phyloP scores from a whole-genome alignment of 208 protist species.

The Vickermania spadyakhi region DNA sequence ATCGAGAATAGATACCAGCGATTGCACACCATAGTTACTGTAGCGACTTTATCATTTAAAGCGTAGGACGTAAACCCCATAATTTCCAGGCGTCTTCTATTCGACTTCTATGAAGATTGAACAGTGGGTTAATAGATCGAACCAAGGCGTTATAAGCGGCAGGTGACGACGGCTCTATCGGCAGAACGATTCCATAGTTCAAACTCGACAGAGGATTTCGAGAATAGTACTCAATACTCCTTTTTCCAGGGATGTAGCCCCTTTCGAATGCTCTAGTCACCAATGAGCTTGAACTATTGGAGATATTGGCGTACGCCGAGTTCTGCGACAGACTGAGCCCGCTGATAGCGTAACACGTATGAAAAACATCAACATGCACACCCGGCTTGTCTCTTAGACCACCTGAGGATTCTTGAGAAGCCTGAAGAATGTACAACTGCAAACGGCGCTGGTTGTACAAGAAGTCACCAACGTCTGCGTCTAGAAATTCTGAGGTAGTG shows the following conservation, averaged over 20 bases:
- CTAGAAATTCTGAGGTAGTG: constrained; percentile 20
- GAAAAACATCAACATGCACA: constrained; percentile 65
- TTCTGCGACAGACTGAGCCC: constrained; percentile 78
- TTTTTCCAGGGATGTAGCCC: constrained; percentile 30
- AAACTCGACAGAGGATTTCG: too few species aligned
- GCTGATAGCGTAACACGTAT: constrained; percentile 87
- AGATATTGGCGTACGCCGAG: constrained; percentile 39
- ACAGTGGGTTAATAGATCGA: constrained; percentile 50
- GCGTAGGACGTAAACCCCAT: background rate
- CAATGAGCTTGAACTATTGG: constrained; percentile 10
- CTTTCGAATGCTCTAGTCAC: constrained; percentile 21
- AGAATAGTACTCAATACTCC: too few species aligned
- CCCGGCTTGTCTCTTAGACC: constrained; percentile 87
- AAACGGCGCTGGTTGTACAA: constrained; percentile 69
- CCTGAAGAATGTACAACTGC: constrained; percentile 74
- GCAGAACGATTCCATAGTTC: too few species aligned
- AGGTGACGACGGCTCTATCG: too few species aligned
- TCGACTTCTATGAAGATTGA: constrained; percentile 52
- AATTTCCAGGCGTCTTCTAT: constrained; percentile 26
- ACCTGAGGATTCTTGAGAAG: constrained; percentile 54
- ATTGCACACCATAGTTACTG: too few species aligned
- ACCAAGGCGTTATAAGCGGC: constrained; percentile 24
- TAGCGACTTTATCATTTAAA: background rate
- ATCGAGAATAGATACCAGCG: too few species aligned
- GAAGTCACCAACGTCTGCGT: constrained; percentile 51